Base-by-base conservation (phyloP, 2,329 filamentous ascomycete species). In the Aspergillus pseudonomiae region DNA sequence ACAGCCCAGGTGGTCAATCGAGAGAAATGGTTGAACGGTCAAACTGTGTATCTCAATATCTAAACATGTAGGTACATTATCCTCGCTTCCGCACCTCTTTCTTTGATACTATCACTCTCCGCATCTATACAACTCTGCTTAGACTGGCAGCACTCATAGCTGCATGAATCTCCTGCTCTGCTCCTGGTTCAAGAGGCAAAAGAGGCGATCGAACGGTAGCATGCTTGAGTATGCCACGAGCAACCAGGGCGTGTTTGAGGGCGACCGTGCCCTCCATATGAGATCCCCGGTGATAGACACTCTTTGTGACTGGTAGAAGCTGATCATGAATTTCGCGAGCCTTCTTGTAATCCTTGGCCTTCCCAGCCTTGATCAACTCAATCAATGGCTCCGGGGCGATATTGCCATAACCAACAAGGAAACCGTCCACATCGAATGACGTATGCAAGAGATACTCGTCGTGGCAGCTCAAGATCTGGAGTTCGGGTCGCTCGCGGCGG, bases 181-280 rank as follows among this genome's bases (percentile, higher is more conserved):
- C 67, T 3, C 67, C 65, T 36, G 39, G 14, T 59, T 64, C 65
- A 32, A 68, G 63, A 14, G 67, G 82, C 65, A 83, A 58, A n/a
- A 84, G 64, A 28, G 81, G 81, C 9, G 82, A 82, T n/a, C 83
- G 73, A 3, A 85, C 82, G 3, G 82, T 84, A 12, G 83, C 82
- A 57, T 85, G 82, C 14, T 77, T 74, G 14, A 85, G 65, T 39
- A 85, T 83, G 1, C 83, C 83, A 3, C 83, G 71, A 12, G 83
- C 82, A 28, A 85, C 82, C 30, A 85, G 73, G 16, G 82, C 83
- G 63, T 85, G 83, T 74, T 85, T 85, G 26, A 85, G 67, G 4
- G 80, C 80, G 3, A 84, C 82, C 1, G 83, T 85, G 7, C 83
- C 83, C 73, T 85, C 83, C 83, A 85, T 85, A 62, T 85, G 84